A percentile compares a stretch with the other conserved stretches of the same genome.
Conservation (phyloP, 805 yeast species). For the Wickerhamiella nectarea region DNA sequence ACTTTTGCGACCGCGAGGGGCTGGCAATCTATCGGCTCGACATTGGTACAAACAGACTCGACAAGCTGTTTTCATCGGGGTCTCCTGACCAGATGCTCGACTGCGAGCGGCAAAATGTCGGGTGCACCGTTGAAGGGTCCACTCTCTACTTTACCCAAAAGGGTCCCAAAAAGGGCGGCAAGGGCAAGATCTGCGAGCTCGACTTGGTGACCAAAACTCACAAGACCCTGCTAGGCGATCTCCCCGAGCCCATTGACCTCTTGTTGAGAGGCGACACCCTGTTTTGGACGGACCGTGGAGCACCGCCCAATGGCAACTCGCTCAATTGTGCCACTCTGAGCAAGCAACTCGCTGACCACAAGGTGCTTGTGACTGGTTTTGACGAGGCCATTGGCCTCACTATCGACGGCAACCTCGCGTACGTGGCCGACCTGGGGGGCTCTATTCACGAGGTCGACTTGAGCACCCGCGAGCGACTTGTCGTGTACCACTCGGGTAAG, state of each 20-base stretch:
- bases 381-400: conserved; percentile 5
- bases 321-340: not conserved
- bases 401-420: not conserved
- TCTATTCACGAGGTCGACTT: not conserved
- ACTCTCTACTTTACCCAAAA: conserved; percentile 7
- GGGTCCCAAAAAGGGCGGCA: conserved; percentile 9
- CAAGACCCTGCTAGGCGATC: not conserved
- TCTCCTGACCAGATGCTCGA: not conserved
- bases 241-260: conserved; percentile 10
- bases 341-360: too few species aligned
- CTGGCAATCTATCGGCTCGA: not conserved
- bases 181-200: conserved; percentile 1
- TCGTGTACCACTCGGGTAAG: not conserved
- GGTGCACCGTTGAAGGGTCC: conserved; percentile 1
- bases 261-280: not conserved
- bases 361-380: conserved; percentile 3
- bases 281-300: conserved; percentile 10
- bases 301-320: conserved; percentile 7
- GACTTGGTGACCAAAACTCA: not conserved
- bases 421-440: not conserved
- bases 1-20: conserved; percentile 10
- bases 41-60: not conserved
- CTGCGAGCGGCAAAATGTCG: conserved; percentile 3
- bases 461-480: too few species aligned
- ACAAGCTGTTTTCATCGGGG: conserved; percentile 1